Evolutionary conservation across 1,139 yeast genomes (phyloP).

Genomic region (Candida freyschussii): DNA sequence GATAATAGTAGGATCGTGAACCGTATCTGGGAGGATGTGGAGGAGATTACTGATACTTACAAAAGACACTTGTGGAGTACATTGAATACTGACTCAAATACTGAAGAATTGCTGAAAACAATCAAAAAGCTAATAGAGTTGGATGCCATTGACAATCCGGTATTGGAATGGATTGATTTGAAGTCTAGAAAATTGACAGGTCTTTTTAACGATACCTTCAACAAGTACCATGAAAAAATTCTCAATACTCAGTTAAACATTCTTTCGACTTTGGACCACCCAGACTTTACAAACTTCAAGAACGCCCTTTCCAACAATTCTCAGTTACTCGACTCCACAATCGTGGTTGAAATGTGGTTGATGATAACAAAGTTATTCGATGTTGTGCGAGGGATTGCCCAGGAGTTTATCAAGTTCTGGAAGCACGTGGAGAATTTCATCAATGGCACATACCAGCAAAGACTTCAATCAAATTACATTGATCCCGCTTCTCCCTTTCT

Average conservation of each 20-base stretch:
- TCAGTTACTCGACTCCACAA: slow-evolving; percentile 40
- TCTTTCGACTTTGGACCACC: slow-evolving; percentile 25
- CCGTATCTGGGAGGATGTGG: slow-evolving; percentile 66
- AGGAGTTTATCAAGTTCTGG: slow-evolving; percentile 42
- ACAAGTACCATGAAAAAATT: slow-evolving; percentile 31
- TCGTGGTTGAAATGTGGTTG: slow-evolving; percentile 51
- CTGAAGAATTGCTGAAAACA: slow-evolving; percentile 47
- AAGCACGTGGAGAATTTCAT: slow-evolving; percentile 40
- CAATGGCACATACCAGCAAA: slow-evolving; percentile 38
- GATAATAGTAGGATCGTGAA: slow-evolving; percentile 32
- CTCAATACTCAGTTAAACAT: slow-evolving; percentile 31
- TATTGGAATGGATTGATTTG: slow-evolving; percentile 52
- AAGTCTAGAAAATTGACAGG: slow-evolving; percentile 38
- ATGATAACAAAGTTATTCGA: slow-evolving; percentile 42
- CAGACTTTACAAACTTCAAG: slow-evolving; percentile 25
- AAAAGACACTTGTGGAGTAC: slow-evolving; percentile 59
- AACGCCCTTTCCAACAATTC: slow-evolving; percentile 15
- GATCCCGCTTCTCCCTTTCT: slow-evolving; percentile 27
- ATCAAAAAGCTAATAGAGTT: slow-evolving; percentile 58
- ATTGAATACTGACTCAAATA: slow-evolving; percentile 37
- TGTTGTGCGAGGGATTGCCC: slow-evolving; percentile 23
- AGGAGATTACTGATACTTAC: slow-evolving; percentile 58
- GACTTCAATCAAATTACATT: slow-evolving; percentile 24
- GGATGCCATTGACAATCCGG: slow-evolving; percentile 60
- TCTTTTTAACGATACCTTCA: slow-evolving; percentile 33